Conservation (phyloP, 1,284 basidiomycete genomes). For the Puccinia triticina region DNA sequence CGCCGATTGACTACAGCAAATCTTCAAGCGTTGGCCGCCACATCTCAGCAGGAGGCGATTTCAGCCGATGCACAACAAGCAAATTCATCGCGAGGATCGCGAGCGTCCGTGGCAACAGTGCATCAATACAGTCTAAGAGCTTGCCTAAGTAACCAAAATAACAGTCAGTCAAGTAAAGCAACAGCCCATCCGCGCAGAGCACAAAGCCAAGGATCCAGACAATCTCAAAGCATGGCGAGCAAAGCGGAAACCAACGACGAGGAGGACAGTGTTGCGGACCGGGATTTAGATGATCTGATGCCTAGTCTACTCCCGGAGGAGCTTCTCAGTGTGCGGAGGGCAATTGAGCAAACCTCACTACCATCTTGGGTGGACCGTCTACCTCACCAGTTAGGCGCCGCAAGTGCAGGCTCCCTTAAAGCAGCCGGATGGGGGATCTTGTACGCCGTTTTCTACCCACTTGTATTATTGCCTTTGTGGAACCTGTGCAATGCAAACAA, state of each 20-base stretch:
- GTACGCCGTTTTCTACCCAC: constrained; percentile 1
- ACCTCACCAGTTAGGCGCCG: constrained; percentile 2
- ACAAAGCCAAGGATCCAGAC: neutral
- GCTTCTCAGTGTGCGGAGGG: neutral
- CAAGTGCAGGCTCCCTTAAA: constrained; percentile 15
- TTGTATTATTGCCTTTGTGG: constrained; percentile 2
- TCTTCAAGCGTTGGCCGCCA: neutral
- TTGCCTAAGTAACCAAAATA: neutral
- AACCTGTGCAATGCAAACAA: neutral
- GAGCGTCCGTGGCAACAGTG: neutral
- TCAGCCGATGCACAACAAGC: neutral
- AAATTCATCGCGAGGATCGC: neutral
- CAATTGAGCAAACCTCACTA: neutral
- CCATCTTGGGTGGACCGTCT: constrained; percentile 15
- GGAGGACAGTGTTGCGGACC: neutral
- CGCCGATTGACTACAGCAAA: neutral
- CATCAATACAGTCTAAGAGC: neutral
- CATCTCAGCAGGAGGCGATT: neutral
- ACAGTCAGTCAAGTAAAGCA: neutral
- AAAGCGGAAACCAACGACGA: neutral
- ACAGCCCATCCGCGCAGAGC: neutral
- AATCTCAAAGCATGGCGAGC: neutral
- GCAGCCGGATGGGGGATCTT: constrained; percentile 15
- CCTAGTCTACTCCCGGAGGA: neutral
- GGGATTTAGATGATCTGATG: constrained; percentile 2